These are phyloP conservation scores for Leccinum longicurvipes DNA, from an alignment of 768 basidiomycete genomes.

Conservation along the genomic window DNA sequence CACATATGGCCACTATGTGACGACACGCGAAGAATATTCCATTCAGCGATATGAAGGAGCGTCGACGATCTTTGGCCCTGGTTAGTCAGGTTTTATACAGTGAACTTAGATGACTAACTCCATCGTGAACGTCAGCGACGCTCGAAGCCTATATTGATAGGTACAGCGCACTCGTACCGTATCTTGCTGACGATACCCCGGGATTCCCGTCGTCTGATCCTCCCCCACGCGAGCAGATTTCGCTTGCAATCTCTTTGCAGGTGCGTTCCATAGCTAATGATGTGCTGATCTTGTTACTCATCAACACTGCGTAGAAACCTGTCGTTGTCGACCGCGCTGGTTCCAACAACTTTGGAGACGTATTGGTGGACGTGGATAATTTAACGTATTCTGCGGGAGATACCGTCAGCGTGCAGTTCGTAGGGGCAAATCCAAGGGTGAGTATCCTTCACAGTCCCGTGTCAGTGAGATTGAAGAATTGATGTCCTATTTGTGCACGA, in stretches of 20 bases:
- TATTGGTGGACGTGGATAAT: conserved; percentile 51
- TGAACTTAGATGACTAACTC: background rate
- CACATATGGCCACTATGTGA: conserved; percentile 71
- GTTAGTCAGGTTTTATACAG: conserved; percentile 39
- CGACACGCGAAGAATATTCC: conserved; percentile 70
- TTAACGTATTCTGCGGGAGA: conserved; percentile 53
- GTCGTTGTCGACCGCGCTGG: conserved; percentile 60
- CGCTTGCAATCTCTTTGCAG: conserved; percentile 65
- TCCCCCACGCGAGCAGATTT: conserved; percentile 60
- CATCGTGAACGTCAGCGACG: conserved; percentile 43
- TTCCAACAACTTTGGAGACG: conserved; percentile 59
- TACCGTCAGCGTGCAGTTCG: conserved; percentile 60
- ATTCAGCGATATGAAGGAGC: conserved; percentile 81
- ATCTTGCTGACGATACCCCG: conserved; percentile 47
- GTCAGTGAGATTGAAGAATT: background rate
- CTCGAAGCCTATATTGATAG: conserved; percentile 81
- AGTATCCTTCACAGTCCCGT: conserved; percentile 16
- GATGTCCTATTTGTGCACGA: background rate
- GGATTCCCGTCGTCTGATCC: conserved; percentile 58
- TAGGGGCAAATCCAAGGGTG: conserved; percentile 77
- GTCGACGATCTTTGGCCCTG: conserved; percentile 72
- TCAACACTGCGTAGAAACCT: conserved; percentile 38
- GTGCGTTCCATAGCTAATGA: conserved; percentile 27
- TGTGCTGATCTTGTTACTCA: background rate
- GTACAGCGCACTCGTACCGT: conserved; percentile 63